Evolutionary conservation across 768 basidiomycete species (phyloP).

Genomic region (Gloeostereum incarnatum): DNA sequence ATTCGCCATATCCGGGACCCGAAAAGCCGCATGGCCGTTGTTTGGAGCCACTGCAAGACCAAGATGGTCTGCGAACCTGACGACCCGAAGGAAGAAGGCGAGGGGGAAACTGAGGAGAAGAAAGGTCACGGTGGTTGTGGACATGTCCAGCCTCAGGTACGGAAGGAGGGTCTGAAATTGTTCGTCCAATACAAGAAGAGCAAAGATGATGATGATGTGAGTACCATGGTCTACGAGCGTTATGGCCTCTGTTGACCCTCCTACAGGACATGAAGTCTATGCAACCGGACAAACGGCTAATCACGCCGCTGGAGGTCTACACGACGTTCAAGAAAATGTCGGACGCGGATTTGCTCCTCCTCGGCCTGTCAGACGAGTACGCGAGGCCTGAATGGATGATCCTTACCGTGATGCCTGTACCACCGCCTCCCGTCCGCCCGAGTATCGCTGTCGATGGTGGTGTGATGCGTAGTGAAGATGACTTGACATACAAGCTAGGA

Average conservation of each 20-base stretch:
- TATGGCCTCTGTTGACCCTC: no score
- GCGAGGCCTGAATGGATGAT: conserved; percentile 99
- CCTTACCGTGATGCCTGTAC: conserved; percentile 93
- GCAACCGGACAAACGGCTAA: conserved; percentile 74
- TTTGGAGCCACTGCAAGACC: conserved; percentile 81
- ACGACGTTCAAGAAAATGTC: conserved; percentile 95
- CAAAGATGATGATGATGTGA: conserved; percentile 92
- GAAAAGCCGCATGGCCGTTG: conserved; percentile 78
- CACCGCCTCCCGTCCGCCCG: conserved; percentile 95
- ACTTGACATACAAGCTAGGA: conserved; percentile 95
- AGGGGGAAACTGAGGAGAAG: conserved; percentile 64
- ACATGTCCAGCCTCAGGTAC: conserved; percentile 77
- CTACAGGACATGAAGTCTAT: conserved; percentile 68
- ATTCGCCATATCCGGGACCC: conserved; percentile 82
- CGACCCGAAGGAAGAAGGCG: conserved; percentile 79
- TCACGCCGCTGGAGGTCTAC: conserved; percentile 85
- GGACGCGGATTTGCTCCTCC: conserved; percentile 74
- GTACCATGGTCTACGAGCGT: no score
- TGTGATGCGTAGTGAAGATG: conserved; percentile 94
- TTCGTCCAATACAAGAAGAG: conserved; percentile 91
- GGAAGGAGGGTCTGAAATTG: conserved; percentile 93
- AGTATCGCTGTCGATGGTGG: conserved; percentile 97
- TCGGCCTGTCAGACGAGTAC: conserved; percentile 92
- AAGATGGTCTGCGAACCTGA: conserved; percentile 87
- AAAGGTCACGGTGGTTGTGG: conserved; percentile 98